A percentile compares a stretch with the other conserved stretches of the same genome.
Evolutionary conservation across 805 yeast genomes (phyloP).

Genomic region (Cyberlindnera sargentensis): DNA sequence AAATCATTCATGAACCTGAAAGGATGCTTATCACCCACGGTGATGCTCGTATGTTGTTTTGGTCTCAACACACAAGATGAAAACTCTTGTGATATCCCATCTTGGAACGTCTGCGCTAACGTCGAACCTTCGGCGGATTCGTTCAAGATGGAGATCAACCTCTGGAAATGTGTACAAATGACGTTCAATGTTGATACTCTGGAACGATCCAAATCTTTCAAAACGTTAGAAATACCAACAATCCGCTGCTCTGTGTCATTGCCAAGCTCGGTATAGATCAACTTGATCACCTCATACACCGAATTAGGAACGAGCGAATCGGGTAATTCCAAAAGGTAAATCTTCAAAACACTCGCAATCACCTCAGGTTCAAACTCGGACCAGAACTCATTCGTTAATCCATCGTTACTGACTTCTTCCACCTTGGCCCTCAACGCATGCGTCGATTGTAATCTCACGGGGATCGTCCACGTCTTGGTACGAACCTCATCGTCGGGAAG

Average conservation of each 20-base stretch:
- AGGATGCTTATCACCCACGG: constrained; percentile 54
- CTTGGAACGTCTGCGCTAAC: constrained; percentile 31
- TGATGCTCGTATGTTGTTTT: constrained; percentile 34
- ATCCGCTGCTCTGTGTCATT: constrained; percentile 35
- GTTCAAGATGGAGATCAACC: constrained; percentile 49
- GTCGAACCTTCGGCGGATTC: constrained; percentile 35
- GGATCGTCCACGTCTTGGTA: constrained; percentile 59
- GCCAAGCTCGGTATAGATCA: constrained; percentile 51
- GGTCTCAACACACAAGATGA: constrained; percentile 57
- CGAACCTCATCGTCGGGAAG: constrained; percentile 63
- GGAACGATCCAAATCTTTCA: constrained; percentile 60
- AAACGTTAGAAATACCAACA: constrained; percentile 56
- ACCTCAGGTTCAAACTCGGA: constrained; percentile 42
- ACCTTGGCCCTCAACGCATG: constrained; percentile 56
- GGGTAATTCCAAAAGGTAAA: constrained; percentile 74
- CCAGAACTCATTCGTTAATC: constrained; percentile 23
- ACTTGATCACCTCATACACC: constrained; percentile 59
- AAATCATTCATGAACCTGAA: constrained; percentile 55
- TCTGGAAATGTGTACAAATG: constrained; percentile 63
- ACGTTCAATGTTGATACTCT: constrained; percentile 78
- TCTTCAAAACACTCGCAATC: constrained; percentile 61
- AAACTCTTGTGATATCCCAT: constrained; percentile 56
- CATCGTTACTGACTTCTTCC: constrained; percentile 44
- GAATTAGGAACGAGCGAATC: constrained; percentile 63
- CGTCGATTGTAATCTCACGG: constrained; percentile 52